Evolutionary conservation across 495 filamentous ascomycete genomes (phyloP).

Genomic region (Hypoxylon trugodes): DNA sequence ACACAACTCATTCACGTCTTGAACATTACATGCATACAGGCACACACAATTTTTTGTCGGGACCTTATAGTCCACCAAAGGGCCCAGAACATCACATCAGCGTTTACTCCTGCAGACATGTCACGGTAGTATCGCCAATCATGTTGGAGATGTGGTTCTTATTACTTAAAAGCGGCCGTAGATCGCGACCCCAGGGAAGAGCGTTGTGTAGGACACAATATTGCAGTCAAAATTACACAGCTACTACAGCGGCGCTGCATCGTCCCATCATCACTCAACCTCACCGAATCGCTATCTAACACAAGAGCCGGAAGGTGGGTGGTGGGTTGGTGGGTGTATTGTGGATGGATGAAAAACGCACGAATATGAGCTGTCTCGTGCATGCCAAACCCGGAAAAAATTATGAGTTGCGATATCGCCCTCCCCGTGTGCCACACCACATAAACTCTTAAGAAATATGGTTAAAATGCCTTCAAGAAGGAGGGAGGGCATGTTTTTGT

Average conservation of each 20-base stretch:
- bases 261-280: neutral
- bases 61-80: slow-evolving; percentile 7
- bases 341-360: slow-evolving; percentile 8
- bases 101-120: slow-evolving; percentile 10
- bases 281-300: slow-evolving; percentile 21
- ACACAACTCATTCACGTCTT: neutral
- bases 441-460: neutral
- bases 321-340: slow-evolving; percentile 12
- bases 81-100: slow-evolving; percentile 12
- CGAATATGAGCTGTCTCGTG: slow-evolving; percentile 18
- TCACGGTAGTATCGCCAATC: slow-evolving; percentile 17
- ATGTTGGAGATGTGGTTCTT: slow-evolving; percentile 24
- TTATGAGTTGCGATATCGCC: slow-evolving; percentile 30
- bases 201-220: slow-evolving; percentile 21
- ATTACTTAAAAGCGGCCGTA: slow-evolving; percentile 31
- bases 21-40: too few species aligned
- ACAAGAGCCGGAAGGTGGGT: slow-evolving; percentile 12
- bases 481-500: neutral
- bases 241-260: neutral
- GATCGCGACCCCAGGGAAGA: slow-evolving; percentile 8
- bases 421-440: neutral
- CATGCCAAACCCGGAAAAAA: slow-evolving; percentile 5
- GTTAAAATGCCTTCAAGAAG: neutral
- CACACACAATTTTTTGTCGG: too few species aligned
- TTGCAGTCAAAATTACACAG: neutral